phyloP scores from a whole-genome alignment of 257 asterid genomes.

The Plectranthus barbatus region DNA sequence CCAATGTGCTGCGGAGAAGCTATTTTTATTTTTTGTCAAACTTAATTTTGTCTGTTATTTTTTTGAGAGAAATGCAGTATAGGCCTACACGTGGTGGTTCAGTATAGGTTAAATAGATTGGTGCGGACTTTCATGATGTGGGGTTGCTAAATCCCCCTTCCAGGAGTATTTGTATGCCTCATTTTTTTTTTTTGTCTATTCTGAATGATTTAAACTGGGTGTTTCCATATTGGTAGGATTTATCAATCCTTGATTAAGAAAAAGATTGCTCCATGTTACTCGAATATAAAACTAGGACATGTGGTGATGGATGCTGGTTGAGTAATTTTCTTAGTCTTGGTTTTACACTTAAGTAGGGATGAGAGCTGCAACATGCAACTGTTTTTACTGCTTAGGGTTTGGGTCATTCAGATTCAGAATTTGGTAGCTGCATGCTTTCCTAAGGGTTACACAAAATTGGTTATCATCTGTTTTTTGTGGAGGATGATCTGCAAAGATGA shows the following conservation, averaged over 20 bases:
- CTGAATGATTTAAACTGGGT: neutral
- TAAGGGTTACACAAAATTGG: neutral
- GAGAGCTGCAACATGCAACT: neutral
- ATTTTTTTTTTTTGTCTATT: neutral
- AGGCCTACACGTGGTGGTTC: conserved; percentile 6
- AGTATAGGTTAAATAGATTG: neutral
- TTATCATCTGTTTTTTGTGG: neutral
- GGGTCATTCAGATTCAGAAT: neutral
- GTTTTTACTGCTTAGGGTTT: neutral
- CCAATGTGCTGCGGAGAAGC: conserved; percentile 12
- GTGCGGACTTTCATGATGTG: neutral
- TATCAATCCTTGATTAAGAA: too few relatives aligned
- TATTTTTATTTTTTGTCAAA: neutral
- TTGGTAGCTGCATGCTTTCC: neutral
- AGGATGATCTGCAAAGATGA: neutral
- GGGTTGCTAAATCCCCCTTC: neutral
- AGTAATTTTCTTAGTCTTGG: neutral
- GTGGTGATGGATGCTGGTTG: neutral
- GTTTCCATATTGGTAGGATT: neutral
- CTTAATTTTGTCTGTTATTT: neutral
- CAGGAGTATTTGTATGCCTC: too few relatives aligned
- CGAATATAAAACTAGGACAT: too few relatives aligned
- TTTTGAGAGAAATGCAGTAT: conserved; percentile 17
- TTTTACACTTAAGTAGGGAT: neutral
- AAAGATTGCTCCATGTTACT: too few relatives aligned